Conservation (phyloP, 257 asterid genomes). For the Lithospermum erythrorhizon region DNA sequence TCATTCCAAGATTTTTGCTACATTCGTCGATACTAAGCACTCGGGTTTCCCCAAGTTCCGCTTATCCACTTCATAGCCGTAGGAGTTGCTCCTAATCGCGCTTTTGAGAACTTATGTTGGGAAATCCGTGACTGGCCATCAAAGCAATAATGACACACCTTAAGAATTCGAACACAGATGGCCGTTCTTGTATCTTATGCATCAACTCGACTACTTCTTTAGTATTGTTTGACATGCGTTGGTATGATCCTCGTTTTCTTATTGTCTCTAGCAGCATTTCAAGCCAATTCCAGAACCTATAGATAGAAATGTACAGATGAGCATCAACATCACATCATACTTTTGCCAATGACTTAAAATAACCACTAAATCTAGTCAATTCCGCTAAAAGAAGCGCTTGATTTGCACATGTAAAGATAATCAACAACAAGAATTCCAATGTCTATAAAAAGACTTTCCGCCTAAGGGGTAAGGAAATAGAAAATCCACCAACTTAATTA, state of each 20-base stretch:
- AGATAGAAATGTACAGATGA: neutral
- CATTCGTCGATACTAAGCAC: slow-evolving; percentile 38
- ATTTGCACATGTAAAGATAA: too few relatives aligned
- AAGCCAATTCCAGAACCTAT: slow-evolving; percentile 20
- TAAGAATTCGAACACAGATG: slow-evolving; percentile 46
- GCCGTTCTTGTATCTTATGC: slow-evolving; percentile 60
- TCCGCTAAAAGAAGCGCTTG: too few relatives aligned
- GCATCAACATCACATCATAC: neutral
- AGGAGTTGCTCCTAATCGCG: slow-evolving; percentile 49
- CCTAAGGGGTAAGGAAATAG: too few relatives aligned
- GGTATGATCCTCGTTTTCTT: slow-evolving; percentile 19
- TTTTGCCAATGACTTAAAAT: too few relatives aligned
- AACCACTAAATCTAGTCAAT: too few relatives aligned
- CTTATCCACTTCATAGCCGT: slow-evolving; percentile 70
- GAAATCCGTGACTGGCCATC: slow-evolving; percentile 71
- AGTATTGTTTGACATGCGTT: slow-evolving; percentile 26
- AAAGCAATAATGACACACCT: slow-evolving; percentile 81
- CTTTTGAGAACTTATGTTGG: slow-evolving; percentile 54
- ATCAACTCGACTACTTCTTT: slow-evolving; percentile 56
- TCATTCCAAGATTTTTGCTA: slow-evolving; percentile 61
- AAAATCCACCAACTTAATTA: too few relatives aligned
- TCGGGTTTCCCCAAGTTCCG: slow-evolving; percentile 37
- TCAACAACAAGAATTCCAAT: too few relatives aligned
- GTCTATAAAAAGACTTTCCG: too few relatives aligned
- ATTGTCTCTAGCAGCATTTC: slow-evolving; percentile 21